Base-by-base conservation (phyloP, 2,329 filamentous ascomycete genomes). In the Helotiales sp. region DNA sequence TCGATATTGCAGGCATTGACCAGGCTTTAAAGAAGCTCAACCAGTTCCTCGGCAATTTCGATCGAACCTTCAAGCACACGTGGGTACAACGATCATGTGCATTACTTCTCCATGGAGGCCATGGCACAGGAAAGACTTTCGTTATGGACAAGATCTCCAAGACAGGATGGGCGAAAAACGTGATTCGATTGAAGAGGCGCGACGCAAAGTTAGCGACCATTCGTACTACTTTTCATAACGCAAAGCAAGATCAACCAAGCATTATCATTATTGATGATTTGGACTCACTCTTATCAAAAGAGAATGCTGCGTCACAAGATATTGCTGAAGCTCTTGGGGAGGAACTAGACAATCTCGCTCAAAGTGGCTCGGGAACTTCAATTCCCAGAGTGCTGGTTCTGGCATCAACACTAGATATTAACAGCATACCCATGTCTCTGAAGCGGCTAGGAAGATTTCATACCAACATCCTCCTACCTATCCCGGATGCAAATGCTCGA, bases 101-200 rank as follows among this genome's bases (percentile, higher is more conserved):
- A 69, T 55, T 67, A 63, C 42, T 80, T 71, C 55, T 97, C 4
- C 87, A 96, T 70, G 93, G 93, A 13, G 87, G 90, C 17, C 84
- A 85, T 61, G 93, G 93, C 10, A 96, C 90, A 0, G 93, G 93
- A 24, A 97, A 97, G 75, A 88, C 85, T 0, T 80, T 89, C 62
- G 77, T 97, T 0, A 76, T 97, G 1, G 73, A 87, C 15, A 82
- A 83, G 30, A 78, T 97, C 19, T 82, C 86, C 8, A 80, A 78
- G 6, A 83, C 85, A 0, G 81, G 80, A 57, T 96, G 91, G 90
- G 84, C 83, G 22, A 83, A 82, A 38, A 54, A 57, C 38, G 84
- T 92, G 1, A 81, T 89, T 63, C 81, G 77, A 54, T 76, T 93
- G 54, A 77, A 81, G 54, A 75, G 77, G 6, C n/a, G n/a, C 27